A percentile compares a stretch with the other conserved stretches of the same genome.
Conservation (phyloP, 352 stramenopile genomes). For the Globisporangium cystogenes region DNA sequence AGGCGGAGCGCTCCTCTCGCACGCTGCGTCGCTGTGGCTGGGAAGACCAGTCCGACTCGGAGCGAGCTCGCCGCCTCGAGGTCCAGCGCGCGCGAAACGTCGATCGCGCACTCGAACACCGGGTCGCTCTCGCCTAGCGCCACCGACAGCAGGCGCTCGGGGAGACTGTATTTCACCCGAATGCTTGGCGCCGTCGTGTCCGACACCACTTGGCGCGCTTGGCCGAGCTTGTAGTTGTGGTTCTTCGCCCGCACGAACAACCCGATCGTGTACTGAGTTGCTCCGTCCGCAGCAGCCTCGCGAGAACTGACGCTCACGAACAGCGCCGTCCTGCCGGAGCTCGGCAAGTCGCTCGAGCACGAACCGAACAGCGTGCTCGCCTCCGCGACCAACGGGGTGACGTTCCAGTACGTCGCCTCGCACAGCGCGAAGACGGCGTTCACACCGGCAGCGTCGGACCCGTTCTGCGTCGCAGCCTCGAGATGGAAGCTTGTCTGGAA, state of each 20-base stretch:
- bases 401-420: slow-evolving; percentile 66
- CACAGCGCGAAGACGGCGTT: slow-evolving; percentile 39
- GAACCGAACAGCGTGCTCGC: slow-evolving; percentile 13
- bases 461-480: slow-evolving; percentile 6
- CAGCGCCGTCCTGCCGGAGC: slow-evolving; percentile 28
- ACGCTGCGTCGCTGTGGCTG: slow-evolving; percentile 1
- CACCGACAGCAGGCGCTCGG: slow-evolving; percentile 31
- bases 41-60: slow-evolving; percentile 46
- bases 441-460: slow-evolving; percentile 3
- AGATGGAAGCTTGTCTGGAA: slow-evolving; percentile 50
- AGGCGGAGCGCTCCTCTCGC: slow-evolving; percentile 10
- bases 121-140: slow-evolving; percentile 27
- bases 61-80: slow-evolving; percentile 23
- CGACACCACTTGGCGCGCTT: slow-evolving; percentile 25
- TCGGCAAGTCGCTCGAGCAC: slow-evolving; percentile 1
- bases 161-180: slow-evolving; percentile 39
- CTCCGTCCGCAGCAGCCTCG: slow-evolving; percentile 2
- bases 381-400: slow-evolving; percentile 41
- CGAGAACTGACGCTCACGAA: slow-evolving; percentile 23
- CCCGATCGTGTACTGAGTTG: slow-evolving; percentile 25
- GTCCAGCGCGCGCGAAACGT: slow-evolving; percentile 43
- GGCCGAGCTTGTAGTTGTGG: slow-evolving; percentile 27
- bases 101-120: slow-evolving; percentile 50
- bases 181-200: slow-evolving; percentile 13
- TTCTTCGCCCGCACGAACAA: slow-evolving; percentile 39